Evolutionary conservation across 192 early-diverging fungal genomes (phyloP), one percentile per base, ranked within the genome.

Genomic region (Coemansia sp.): DNA sequence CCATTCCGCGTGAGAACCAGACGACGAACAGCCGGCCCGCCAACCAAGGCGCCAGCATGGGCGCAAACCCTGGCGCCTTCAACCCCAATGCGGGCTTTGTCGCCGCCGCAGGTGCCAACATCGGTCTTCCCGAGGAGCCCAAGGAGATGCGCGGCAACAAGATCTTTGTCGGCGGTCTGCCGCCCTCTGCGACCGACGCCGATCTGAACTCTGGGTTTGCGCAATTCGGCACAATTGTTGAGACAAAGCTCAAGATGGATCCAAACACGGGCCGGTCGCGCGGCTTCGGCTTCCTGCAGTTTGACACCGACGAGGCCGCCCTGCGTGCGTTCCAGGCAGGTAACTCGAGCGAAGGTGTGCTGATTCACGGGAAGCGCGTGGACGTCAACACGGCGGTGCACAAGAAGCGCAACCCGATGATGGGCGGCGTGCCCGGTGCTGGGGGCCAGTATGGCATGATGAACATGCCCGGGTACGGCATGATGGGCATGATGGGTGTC

Each of bases 221-320:
- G 20, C 80, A 85, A 55, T 96, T 92, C 73, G 94, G 94, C 1
- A 80, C 65, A 33, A 89, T 96, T 13, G 72, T 85, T 17, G 91
- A 95, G 55, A 87, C 89, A 26, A 92, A 85, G 27, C 58, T 96
- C 14, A 91, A 94, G 87, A 81, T 83, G 18, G 90, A 94, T 55
- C 78, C 83, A 17, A 82, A 84, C 44, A 92, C 91, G 3, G 91
- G 91, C 6, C 78, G 88, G 46, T 86, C 90, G 14, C 87, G 93
- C 36, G 89, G 91, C 14, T 96, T 90, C 72, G 94, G 93, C 17
- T 96, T 96, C 58, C 79, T 96, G 42, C 90, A 89, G 5, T 96
- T 90, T 75, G 93, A 91, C 33, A 81, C 79, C 20, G 85, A 82
- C 32, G 73, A 87, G 13, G 79, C 82, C 1, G 90, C 90, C 1